Conservation (phyloP, 805 yeast genomes). For the Suhomyces tanzawaensis region DNA sequence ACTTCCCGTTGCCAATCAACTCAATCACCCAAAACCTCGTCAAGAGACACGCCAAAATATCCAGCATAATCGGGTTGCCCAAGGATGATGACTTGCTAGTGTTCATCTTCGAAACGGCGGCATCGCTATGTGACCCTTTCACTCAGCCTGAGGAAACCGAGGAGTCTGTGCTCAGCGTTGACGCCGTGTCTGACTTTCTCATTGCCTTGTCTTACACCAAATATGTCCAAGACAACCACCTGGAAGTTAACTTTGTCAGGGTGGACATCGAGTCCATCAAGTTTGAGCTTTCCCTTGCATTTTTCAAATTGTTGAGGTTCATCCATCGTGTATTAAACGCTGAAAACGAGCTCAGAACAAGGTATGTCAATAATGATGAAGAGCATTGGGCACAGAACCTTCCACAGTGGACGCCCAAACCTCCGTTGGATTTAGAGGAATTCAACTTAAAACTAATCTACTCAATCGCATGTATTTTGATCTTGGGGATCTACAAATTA, state of each 20-base stretch:
- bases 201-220: conserved; percentile 35
- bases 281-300: conserved; percentile 33
- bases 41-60: conserved; percentile 5
- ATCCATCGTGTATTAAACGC: conserved; percentile 38
- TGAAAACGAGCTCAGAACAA: conserved; percentile 40
- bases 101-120: conserved; percentile 11
- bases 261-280: conserved; percentile 27
- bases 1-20: conserved; percentile 4
- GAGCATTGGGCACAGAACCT: conserved; percentile 23
- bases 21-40: conserved; percentile 3
- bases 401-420: conserved; percentile 27
- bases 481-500: conserved; percentile 32
- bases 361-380: conserved; percentile 40
- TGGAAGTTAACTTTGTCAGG: neutral
- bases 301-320: conserved; percentile 37
- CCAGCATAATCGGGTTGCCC: conserved; percentile 1
- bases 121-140: conserved; percentile 51
- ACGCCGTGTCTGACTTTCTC: conserved; percentile 51
- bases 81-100: conserved; percentile 3
- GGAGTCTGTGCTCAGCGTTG: conserved; percentile 50
- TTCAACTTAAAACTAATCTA: conserved; percentile 26
- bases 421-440: conserved; percentile 10
- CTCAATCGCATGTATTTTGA: conserved; percentile 30
- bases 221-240: neutral
- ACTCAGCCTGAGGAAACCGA: conserved; percentile 69